Percentiles rank a stretch among this genome's conserved stretches.
These are phyloP conservation scores for Poa annua DNA, from an alignment of 176 grass and related monocot species.

Conservation along the genomic window DNA sequence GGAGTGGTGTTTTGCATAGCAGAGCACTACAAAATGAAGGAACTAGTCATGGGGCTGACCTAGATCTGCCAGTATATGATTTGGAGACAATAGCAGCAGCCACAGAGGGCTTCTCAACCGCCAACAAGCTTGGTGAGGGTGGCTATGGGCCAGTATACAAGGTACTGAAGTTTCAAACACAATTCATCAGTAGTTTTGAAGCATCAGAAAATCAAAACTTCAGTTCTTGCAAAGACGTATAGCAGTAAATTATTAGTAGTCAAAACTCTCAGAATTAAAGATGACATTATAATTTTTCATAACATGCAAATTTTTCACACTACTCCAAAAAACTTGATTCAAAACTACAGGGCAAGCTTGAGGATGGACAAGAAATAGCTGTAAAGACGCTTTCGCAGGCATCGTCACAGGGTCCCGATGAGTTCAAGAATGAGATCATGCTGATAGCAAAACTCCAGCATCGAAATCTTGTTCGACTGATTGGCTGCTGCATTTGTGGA, in stretches of 20 bases:
- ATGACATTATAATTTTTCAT: not conserved
- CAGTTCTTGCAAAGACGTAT: not conserved
- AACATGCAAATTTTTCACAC: not conserved
- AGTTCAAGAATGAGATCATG: conserved; percentile 83
- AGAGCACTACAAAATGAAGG: conserved; percentile 45
- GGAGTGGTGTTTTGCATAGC: conserved; percentile 34
- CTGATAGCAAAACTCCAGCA: conserved; percentile 75
- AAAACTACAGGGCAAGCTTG: conserved; percentile 58
- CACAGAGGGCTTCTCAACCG: conserved; percentile 50
- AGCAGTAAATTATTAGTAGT: not conserved
- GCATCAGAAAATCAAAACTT: not conserved
- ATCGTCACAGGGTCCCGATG: conserved; percentile 62
- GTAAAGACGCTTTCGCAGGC: conserved; percentile 73
- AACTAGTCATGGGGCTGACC: conserved; percentile 41
- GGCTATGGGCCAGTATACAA: conserved; percentile 73
- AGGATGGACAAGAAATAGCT: conserved; percentile 72
- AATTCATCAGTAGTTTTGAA: not conserved
- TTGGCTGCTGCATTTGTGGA: conserved; percentile 64
- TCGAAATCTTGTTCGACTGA: conserved; percentile 70
- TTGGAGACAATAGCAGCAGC: conserved; percentile 49
- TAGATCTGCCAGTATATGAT: conserved; percentile 62
- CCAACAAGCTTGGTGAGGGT: conserved; percentile 69
- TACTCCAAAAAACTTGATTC: conserved; percentile 2
- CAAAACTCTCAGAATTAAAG: not conserved
- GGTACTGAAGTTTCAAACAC: conserved; percentile 39